Percentiles rank a stretch among this genome's conserved stretches.
These are phyloP conservation scores for Coemansia erecta DNA, from an alignment of 192 early-diverging fungal genomes.

Conservation along the genomic window DNA sequence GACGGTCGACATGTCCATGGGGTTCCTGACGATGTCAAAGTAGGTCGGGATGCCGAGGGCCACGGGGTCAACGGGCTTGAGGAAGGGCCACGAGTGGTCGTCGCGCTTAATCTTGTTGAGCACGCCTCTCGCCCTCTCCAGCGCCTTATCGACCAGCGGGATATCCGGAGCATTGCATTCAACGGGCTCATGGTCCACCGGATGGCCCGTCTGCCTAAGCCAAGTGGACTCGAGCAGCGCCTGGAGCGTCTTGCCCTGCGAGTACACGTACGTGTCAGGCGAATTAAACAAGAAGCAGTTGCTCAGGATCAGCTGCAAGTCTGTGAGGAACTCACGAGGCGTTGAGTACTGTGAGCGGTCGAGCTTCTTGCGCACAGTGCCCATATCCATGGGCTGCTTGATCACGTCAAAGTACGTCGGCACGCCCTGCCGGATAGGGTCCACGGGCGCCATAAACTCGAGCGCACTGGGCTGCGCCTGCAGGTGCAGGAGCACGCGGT, in stretches of 20 bases:
- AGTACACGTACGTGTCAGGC: slow-evolving; percentile 51
- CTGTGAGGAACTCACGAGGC: slow-evolving; percentile 53
- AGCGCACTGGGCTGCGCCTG: slow-evolving; percentile 57
- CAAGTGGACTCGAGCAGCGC: slow-evolving; percentile 50
- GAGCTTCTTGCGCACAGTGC: slow-evolving; percentile 62
- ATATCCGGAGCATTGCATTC: slow-evolving; percentile 2
- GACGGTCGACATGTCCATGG: slow-evolving; percentile 75
- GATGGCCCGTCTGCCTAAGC: slow-evolving; percentile 8
- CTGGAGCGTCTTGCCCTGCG: slow-evolving; percentile 56
- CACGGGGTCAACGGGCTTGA: slow-evolving; percentile 66
- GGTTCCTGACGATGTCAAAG: slow-evolving; percentile 62
- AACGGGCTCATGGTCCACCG: not conserved
- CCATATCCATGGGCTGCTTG: slow-evolving; percentile 71
- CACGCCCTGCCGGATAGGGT: slow-evolving; percentile 57
- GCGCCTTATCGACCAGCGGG: slow-evolving; percentile 1
- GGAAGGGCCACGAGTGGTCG: slow-evolving; percentile 37
- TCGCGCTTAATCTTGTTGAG: slow-evolving; percentile 33
- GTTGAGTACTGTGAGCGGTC: slow-evolving; percentile 55
- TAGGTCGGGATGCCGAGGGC: slow-evolving; percentile 63
- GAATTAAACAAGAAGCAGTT: slow-evolving; percentile 71
- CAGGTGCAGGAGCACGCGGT: slow-evolving; percentile 40
- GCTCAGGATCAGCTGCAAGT: slow-evolving; percentile 59
- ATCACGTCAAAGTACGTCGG: slow-evolving; percentile 65
- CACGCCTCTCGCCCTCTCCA: slow-evolving; percentile 17
- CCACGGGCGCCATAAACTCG: slow-evolving; percentile 69